Conservation (phyloP, 768 basidiomycete genomes). For the Suillus clintonianus region DNA sequence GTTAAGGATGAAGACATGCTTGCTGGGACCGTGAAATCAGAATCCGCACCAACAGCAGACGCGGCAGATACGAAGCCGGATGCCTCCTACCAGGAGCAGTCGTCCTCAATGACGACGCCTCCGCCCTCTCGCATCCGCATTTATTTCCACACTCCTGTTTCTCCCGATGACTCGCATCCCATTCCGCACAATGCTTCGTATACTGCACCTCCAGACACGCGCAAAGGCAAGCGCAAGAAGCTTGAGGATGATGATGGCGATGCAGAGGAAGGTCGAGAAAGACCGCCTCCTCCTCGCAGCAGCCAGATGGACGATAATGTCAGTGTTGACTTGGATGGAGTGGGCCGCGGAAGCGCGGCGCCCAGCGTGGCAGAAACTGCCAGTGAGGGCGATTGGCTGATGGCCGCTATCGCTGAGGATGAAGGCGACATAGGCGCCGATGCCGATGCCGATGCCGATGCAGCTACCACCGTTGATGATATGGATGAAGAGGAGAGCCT, state of each 20-base stretch:
- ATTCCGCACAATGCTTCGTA: slow-evolving; percentile 62
- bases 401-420: slow-evolving; percentile 82
- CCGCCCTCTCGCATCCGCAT: slow-evolving; percentile 84
- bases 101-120: slow-evolving; percentile 37
- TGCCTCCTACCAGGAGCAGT: slow-evolving; percentile 27
- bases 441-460: slow-evolving; percentile 58
- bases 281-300: slow-evolving; percentile 58
- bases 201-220: slow-evolving; percentile 54
- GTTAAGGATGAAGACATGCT: slow-evolving; percentile 34
- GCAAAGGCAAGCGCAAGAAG: slow-evolving; percentile 88
- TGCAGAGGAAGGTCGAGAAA: slow-evolving; percentile 67
- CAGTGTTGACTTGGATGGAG: slow-evolving; percentile 57
- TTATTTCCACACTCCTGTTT: slow-evolving; percentile 89
- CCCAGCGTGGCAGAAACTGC: slow-evolving; percentile 62
- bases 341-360: slow-evolving; percentile 61
- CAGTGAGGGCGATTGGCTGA: slow-evolving; percentile 85
- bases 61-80: slow-evolving; percentile 34
- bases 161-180: slow-evolving; percentile 76
- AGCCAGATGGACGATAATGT: slow-evolving; percentile 52
- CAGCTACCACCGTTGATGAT: slow-evolving; percentile 43
- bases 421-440: slow-evolving; percentile 59
- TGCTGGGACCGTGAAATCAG: slow-evolving; percentile 20
- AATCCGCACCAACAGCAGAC: slow-evolving; percentile 24
- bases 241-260: slow-evolving; percentile 87
- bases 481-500: slow-evolving; percentile 47